A percentile compares a stretch with the other conserved stretches of the same genome.
These are phyloP conservation scores for Gleditsia sinensis DNA, from an alignment of 306 rosid genomes.

Conservation along the genomic window DNA sequence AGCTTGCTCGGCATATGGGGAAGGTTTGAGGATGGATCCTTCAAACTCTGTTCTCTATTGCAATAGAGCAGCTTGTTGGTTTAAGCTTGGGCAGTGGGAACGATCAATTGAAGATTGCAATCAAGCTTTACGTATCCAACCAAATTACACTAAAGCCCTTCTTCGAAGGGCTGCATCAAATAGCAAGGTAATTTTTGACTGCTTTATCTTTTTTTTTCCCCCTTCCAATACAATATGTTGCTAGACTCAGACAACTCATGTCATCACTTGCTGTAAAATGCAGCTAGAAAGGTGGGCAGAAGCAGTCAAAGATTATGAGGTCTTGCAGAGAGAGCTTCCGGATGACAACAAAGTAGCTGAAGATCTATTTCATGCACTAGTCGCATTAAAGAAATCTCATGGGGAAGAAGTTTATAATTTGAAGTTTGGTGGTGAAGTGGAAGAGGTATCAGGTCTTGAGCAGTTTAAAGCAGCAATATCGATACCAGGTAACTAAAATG, in stretches of 20 bases:
- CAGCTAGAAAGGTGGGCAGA: constrained; percentile 83
- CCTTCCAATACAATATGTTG: not conserved
- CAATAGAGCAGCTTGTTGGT: constrained; percentile 89
- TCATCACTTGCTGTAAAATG: constrained; percentile 23
- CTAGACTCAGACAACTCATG: constrained; percentile 4
- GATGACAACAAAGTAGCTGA: constrained; percentile 76
- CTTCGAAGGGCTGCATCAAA: constrained; percentile 82
- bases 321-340: constrained; percentile 66
- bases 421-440: constrained; percentile 82
- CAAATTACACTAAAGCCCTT: constrained; percentile 77
- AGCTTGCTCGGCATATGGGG: constrained; percentile 77
- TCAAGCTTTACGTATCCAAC: constrained; percentile 68
- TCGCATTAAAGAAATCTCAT: constrained; percentile 71
- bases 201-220: not conserved
- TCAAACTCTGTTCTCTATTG: constrained; percentile 79
- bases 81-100: constrained; percentile 87
- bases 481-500: constrained; percentile 53
- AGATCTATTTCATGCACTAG: constrained; percentile 69
- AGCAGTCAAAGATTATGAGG: constrained; percentile 70
- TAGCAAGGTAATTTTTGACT: constrained; percentile 54
- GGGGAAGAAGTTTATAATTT: constrained; percentile 74
- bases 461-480: constrained; percentile 66
- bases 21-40: constrained; percentile 72
- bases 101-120: constrained; percentile 79
- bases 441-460: constrained; percentile 66